These are phyloP conservation scores for Colletotrichum higginsianum DNA, from an alignment of 2,329 filamentous ascomycete species.

Conservation along the genomic window DNA sequence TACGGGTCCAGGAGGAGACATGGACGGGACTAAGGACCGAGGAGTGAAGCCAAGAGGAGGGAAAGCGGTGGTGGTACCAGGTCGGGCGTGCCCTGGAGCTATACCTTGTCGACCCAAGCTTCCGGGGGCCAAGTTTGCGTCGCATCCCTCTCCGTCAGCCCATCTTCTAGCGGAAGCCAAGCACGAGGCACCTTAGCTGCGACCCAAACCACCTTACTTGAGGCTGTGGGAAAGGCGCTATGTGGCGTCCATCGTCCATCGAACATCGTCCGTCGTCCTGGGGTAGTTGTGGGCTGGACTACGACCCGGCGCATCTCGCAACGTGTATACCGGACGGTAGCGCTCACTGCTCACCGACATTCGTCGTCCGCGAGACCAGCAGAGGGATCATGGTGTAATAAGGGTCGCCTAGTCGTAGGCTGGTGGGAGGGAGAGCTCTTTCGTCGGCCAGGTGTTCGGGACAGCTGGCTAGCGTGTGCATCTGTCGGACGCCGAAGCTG, in stretches of 20 bases:
- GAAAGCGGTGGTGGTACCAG: slow-evolving; percentile 6
- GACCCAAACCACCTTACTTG: slow-evolving; percentile 40
- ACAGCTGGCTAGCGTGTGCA: slow-evolving; percentile 38
- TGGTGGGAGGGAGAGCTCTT: slow-evolving; percentile 8
- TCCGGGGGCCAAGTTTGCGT: slow-evolving; percentile 37
- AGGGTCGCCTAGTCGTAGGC: slow-evolving; percentile 12
- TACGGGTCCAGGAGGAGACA: no score
- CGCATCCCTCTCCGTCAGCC: slow-evolving; percentile 41
- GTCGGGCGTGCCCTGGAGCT: slow-evolving; percentile 36
- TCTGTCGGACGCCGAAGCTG: slow-evolving; percentile 7
- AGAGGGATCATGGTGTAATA: neutral
- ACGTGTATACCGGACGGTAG: slow-evolving; percentile 30
- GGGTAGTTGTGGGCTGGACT: slow-evolving; percentile 5
- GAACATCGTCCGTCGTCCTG: neutral
- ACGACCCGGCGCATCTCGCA: slow-evolving; percentile 20
- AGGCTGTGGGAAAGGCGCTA: slow-evolving; percentile 26
- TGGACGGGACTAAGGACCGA: neutral
- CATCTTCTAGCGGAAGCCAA: slow-evolving; percentile 41
- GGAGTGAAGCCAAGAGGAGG: slow-evolving; percentile 1
- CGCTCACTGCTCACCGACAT: slow-evolving; percentile 30
- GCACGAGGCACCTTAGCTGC: slow-evolving; percentile 38
- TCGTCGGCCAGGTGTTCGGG: slow-evolving; percentile 17
- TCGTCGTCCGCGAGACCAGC: slow-evolving; percentile 30
- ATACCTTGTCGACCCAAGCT: slow-evolving; percentile 35
- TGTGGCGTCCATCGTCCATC: slow-evolving; percentile 30